A percentile compares a stretch with the other conserved stretches of the same genome.
Conservation (phyloP, 768 basidiomycete genomes). For the Dioszegia hungarica region DNA sequence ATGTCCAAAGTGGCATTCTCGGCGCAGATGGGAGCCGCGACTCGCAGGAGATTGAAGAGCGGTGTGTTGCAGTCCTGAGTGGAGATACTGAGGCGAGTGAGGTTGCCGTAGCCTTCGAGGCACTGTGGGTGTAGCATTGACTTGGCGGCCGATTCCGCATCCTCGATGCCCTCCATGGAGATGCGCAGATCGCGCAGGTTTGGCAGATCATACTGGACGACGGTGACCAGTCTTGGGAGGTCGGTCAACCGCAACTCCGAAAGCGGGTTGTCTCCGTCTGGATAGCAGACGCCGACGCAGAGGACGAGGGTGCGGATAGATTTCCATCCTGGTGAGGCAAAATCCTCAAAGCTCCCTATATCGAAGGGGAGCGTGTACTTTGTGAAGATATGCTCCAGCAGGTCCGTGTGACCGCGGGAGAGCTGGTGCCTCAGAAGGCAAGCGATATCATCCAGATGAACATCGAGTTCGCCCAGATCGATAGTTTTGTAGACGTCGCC, state of each 20-base stretch:
- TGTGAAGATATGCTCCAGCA: not conserved
- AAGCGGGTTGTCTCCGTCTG: not conserved
- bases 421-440: not conserved
- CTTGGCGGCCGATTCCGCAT: not conserved
- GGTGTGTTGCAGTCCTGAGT: not conserved
- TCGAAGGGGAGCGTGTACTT: too few species aligned
- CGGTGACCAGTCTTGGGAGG: not conserved
- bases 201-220: not conserved
- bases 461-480: not conserved
- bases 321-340: not conserved
- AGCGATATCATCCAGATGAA: not conserved
- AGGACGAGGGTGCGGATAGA: not conserved
- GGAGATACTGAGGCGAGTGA: not conserved
- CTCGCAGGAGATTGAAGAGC: not conserved
- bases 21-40: not conserved
- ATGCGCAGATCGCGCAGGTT: not conserved
- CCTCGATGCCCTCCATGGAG: not conserved
- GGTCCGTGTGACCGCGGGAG: not conserved
- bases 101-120: not conserved
- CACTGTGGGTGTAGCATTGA: not conserved
- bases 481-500: not conserved
- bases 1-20: too few species aligned
- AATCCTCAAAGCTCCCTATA: too few species aligned
- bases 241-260: not conserved
- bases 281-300: not conserved